Percentiles rank a stretch among this genome's conserved stretches.
These are phyloP conservation scores for Apiospora kogelbergensis DNA, from an alignment of 2,329 filamentous ascomycete genomes.

Conservation along the genomic window DNA sequence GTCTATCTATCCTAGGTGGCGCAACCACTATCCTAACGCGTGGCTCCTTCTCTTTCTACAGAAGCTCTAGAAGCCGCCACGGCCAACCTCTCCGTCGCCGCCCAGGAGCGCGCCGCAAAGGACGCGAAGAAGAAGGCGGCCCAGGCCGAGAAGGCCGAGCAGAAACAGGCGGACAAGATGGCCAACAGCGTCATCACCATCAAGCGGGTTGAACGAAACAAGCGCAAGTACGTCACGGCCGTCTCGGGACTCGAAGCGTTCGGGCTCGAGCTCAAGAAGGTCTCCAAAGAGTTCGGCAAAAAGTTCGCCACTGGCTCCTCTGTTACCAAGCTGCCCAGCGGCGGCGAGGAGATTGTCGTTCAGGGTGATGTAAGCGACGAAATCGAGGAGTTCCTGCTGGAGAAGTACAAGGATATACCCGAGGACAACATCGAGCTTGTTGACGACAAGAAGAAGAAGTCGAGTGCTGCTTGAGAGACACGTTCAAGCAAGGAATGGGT, in stretches of 20 bases:
- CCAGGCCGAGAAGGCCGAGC: conserved; percentile 85
- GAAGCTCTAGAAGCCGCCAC: conserved; percentile 83
- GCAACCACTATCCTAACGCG: neutral
- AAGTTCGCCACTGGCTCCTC: conserved; percentile 95
- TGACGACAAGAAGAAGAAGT: conserved; percentile 90
- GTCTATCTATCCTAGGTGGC: conserved; percentile 18
- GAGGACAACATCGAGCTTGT: conserved; percentile 94
- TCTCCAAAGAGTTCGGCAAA: conserved; percentile 96
- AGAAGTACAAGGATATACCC: conserved; percentile 87
- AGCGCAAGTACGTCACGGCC: conserved; percentile 94
- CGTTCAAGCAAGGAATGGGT: neutral
- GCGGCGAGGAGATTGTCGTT: conserved; percentile 94
- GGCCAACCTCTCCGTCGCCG: conserved; percentile 82
- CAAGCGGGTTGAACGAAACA: conserved; percentile 97
- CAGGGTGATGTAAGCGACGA: conserved; percentile 97
- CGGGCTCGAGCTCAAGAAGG: conserved; percentile 90
- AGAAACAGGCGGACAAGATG: conserved; percentile 78
- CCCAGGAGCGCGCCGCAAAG: conserved; percentile 91
- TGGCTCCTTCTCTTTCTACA: conserved; percentile 30
- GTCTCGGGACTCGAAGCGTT: conserved; percentile 90
- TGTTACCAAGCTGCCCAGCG: conserved; percentile 84
- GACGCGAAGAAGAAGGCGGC: conserved; percentile 96
- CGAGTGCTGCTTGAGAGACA: conserved; percentile 11
- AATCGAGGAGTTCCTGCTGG: conserved; percentile 84
- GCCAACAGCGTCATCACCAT: conserved; percentile 82